phyloP scores from a whole-genome alignment of 805 yeast species.

The Metschnikowia rubicola region DNA sequence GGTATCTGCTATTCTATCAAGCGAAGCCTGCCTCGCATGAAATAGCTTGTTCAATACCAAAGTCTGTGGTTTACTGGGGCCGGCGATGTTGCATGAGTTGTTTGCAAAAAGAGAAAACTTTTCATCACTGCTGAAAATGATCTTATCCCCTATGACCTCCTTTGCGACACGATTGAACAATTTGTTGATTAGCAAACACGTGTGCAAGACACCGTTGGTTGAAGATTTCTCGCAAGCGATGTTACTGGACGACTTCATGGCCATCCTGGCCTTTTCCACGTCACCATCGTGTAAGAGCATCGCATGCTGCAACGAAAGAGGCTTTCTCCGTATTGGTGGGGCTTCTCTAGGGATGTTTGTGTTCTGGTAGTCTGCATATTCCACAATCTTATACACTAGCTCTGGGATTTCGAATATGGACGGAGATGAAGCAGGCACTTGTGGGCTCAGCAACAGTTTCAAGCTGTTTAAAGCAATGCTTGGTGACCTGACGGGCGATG shows the following conservation, averaged over 20 bases:
- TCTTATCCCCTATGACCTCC: conserved; percentile 51
- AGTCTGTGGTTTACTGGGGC: conserved; percentile 28
- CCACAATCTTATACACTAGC: conserved; percentile 57
- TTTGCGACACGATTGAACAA: conserved; percentile 58
- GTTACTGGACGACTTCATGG: conserved; percentile 35
- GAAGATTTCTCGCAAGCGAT: neutral
- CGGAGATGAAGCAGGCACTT: neutral
- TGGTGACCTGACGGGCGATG: neutral
- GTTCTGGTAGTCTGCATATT: conserved; percentile 53
- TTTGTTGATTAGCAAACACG: conserved; percentile 66
- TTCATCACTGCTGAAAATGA: conserved; percentile 50
- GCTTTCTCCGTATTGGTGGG: conserved; percentile 60
- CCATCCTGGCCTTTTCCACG: conserved; percentile 42
- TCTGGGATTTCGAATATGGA: conserved; percentile 72
- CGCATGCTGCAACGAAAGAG: conserved; percentile 67
- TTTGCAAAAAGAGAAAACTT: conserved; percentile 41
- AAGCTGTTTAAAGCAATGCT: neutral
- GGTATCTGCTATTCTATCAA: conserved; percentile 44
- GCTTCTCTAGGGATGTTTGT: conserved; percentile 58
- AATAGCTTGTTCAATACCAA: conserved; percentile 66
- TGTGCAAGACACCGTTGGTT: conserved; percentile 32
- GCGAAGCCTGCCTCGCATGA: conserved; percentile 48
- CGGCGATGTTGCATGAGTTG: neutral
- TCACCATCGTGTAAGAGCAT: conserved; percentile 55
- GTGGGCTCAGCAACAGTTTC: neutral